Evolutionary conservation across 2,329 filamentous ascomycete genomes (phyloP).

Genomic region (Celoporthe dispersa): DNA sequence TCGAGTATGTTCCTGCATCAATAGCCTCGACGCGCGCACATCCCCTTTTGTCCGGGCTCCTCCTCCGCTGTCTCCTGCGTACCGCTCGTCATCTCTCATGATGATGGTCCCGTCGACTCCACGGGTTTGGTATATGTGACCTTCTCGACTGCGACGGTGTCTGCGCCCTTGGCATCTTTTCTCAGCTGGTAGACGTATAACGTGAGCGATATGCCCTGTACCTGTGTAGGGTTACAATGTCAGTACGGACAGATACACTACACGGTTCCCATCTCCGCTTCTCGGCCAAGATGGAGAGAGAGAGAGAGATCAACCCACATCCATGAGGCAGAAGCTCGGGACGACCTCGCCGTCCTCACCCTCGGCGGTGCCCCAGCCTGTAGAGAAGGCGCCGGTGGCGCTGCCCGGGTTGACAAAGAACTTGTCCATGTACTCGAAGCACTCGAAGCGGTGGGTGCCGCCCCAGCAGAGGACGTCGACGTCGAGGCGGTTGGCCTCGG

Average conservation of each 20-base stretch:
- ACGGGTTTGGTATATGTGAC: constrained; percentile 83
- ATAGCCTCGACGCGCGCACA: not conserved
- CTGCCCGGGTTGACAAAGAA: constrained; percentile 74
- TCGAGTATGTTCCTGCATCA: not conserved
- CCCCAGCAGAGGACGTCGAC: constrained; percentile 73
- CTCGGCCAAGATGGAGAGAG: not conserved
- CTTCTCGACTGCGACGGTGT: constrained; percentile 84
- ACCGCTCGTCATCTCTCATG: constrained; percentile 37
- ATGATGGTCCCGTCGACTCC: constrained; percentile 58
- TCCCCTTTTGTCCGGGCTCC: not conserved
- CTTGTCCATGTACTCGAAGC: constrained; percentile 75
- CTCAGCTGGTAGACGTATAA: constrained; percentile 91
- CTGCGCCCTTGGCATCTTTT: constrained; percentile 75
- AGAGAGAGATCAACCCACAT: constrained; percentile 66
- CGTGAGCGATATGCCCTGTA: constrained; percentile 94
- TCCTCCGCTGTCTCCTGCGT: too few relatives aligned
- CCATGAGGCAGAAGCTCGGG: constrained; percentile 96
- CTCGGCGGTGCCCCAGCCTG: constrained; percentile 59
- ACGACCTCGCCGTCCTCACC: constrained; percentile 74
- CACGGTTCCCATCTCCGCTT: not conserved
- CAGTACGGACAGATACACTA: not conserved
- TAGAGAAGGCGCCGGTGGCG: constrained; percentile 66
- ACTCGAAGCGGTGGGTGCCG: constrained; percentile 70
- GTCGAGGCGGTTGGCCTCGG: constrained; percentile 70
- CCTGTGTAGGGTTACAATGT: constrained; percentile 53